A percentile compares a stretch with the other conserved stretches of the same genome.
phyloP scores from a whole-genome alignment of 1,284 basidiomycete species.

The Inonotus obliquus region DNA sequence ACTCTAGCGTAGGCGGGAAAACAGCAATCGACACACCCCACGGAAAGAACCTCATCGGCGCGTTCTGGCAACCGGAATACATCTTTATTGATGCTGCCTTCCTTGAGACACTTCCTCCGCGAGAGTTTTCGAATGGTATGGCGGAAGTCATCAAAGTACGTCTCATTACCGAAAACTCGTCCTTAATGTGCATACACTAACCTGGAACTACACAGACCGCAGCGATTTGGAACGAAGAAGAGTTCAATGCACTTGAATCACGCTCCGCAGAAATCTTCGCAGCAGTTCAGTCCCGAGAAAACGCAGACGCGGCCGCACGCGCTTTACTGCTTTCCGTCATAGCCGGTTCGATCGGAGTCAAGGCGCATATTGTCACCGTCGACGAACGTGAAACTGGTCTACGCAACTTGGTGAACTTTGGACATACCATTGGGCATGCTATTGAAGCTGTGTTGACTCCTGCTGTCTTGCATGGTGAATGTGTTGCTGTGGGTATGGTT shows the following conservation, averaged over 20 bases:
- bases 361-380: slow-evolving; percentile 92
- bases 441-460: slow-evolving; percentile 93
- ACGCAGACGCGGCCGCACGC: slow-evolving; percentile 63
- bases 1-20: slow-evolving; percentile 96
- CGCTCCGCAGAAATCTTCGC: slow-evolving; percentile 79
- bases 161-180: slow-evolving; percentile 11
- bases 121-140: slow-evolving; percentile 98
- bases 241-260: slow-evolving; percentile 84
- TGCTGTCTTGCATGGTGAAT: slow-evolving; percentile 89
- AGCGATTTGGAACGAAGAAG: slow-evolving; percentile 89
- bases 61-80: slow-evolving; percentile 97
- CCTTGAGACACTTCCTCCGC: slow-evolving; percentile 86
- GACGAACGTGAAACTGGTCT: slow-evolving; percentile 94
- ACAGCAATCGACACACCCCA: slow-evolving; percentile 96
- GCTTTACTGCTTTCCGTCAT: slow-evolving; percentile 77
- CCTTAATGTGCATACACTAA: slow-evolving; percentile 2
- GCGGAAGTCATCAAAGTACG: slow-evolving; percentile 94
- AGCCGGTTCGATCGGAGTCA: slow-evolving; percentile 84
- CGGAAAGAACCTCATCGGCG: slow-evolving; percentile 97
- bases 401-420: slow-evolving; percentile 96
- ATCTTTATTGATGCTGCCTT: slow-evolving; percentile 98
- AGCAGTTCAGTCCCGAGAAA: slow-evolving; percentile 74
- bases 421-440: slow-evolving; percentile 94
- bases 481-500: slow-evolving; percentile 90
- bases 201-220: slow-evolving; percentile 62